Evolutionary conservation across 2,329 filamentous ascomycete genomes (phyloP).

Genomic region (Ceratocystis harringtonii): DNA sequence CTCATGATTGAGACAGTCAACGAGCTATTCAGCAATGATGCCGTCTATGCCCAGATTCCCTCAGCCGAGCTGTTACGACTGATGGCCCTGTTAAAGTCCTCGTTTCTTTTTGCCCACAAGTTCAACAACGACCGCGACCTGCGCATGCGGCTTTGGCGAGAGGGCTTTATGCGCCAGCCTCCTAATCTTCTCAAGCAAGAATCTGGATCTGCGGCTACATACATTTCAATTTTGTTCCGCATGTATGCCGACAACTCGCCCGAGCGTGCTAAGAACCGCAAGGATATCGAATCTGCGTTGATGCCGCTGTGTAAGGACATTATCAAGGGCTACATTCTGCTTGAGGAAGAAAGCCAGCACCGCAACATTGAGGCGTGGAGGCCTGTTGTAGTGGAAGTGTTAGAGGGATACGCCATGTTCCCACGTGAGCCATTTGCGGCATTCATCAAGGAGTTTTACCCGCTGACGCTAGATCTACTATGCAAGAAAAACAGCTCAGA

Average conservation of each 20-base stretch:
- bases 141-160: slow-evolving; percentile 82
- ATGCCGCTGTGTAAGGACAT: slow-evolving; percentile 94
- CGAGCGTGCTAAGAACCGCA: slow-evolving; percentile 63
- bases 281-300: slow-evolving; percentile 77
- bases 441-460: slow-evolving; percentile 73
- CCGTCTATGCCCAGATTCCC: slow-evolving; percentile 85
- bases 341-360: slow-evolving; percentile 94
- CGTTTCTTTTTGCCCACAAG: slow-evolving; percentile 86
- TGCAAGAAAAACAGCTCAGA: slow-evolving; percentile 68
- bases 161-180: slow-evolving; percentile 99
- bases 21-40: slow-evolving; percentile 94
- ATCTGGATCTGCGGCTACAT: slow-evolving; percentile 79
- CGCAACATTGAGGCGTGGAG: slow-evolving; percentile 95
- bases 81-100: slow-evolving; percentile 90
- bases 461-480: slow-evolving; percentile 67
- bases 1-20: slow-evolving; percentile 99
- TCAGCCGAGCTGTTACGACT: slow-evolving; percentile 76
- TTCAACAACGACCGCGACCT: slow-evolving; percentile 98
- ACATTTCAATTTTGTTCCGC: slow-evolving; percentile 85
- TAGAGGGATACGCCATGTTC: slow-evolving; percentile 84
- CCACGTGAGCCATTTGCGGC: slow-evolving; percentile 63
- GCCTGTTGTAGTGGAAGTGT: slow-evolving; percentile 88
- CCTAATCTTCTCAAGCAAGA: slow-evolving; percentile 97
- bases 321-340: slow-evolving; percentile 63
- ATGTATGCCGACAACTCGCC: slow-evolving; percentile 90